These are phyloP conservation scores for Ogataea trehaloabstinens DNA, from an alignment of 805 yeast genomes.

Conservation along the genomic window DNA sequence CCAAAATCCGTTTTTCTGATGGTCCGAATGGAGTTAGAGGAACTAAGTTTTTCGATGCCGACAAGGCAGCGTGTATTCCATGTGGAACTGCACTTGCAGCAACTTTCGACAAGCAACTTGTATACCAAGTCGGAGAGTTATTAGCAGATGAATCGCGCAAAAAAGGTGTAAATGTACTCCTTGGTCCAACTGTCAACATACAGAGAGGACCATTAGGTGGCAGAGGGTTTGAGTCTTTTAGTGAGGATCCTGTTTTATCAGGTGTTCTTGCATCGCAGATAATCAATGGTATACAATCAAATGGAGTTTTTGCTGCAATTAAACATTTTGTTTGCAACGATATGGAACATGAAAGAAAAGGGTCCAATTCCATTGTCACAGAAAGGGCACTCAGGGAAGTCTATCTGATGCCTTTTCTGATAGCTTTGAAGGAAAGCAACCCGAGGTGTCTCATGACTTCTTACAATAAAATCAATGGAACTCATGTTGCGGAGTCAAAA, in stretches of 20 bases:
- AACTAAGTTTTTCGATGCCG: conserved; percentile 39
- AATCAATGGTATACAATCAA: conserved; percentile 54
- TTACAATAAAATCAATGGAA: conserved; percentile 63
- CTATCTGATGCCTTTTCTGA: conserved; percentile 61
- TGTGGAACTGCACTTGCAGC: conserved; percentile 48
- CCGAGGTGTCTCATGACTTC: conserved; percentile 63
- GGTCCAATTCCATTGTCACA: conserved; percentile 48
- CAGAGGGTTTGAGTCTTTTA: conserved; percentile 20
- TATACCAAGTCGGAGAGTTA: conserved; percentile 38
- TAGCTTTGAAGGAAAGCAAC: conserved; percentile 52
- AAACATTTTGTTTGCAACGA: conserved; percentile 68
- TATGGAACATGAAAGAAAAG: conserved; percentile 53
- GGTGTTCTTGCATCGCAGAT: conserved; percentile 48
- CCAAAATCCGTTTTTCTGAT: conserved; percentile 37
- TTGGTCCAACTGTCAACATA: conserved; percentile 40
- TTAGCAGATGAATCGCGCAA: conserved; percentile 46
- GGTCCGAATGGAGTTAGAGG: conserved; percentile 53
- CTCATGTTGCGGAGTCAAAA: conserved; percentile 52
- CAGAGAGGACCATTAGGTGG: conserved; percentile 46
- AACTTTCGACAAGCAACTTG: conserved; percentile 41
- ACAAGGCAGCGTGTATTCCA: conserved; percentile 45
- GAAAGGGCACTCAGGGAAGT: conserved; percentile 66
- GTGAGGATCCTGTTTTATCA: conserved; percentile 31
- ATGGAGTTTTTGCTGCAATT: conserved; percentile 53
- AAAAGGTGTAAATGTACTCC: conserved; percentile 41